Percentiles rank a stretch among this genome's conserved stretches.
These are phyloP conservation scores for Daldinia bambusicola DNA, from an alignment of 495 filamentous ascomycete genomes.

Conservation along the genomic window DNA sequence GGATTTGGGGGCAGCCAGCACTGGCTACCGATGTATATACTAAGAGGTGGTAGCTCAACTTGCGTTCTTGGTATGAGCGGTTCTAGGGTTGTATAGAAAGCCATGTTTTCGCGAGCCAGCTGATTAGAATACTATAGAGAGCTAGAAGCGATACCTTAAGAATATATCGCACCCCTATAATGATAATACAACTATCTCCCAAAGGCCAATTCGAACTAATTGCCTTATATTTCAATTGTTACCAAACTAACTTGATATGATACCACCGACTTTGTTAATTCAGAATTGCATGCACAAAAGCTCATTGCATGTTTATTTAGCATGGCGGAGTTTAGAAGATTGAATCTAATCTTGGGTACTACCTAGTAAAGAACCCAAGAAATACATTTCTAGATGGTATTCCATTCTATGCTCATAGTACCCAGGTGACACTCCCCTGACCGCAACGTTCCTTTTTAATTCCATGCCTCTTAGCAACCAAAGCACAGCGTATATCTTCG, in stretches of 20 bases:
- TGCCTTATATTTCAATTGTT: too few species aligned
- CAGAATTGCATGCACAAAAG: too few species aligned
- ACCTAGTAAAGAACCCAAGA: too few species aligned
- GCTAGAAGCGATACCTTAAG: conserved; percentile 18
- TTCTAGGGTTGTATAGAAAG: not conserved
- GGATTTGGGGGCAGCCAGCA: not conserved
- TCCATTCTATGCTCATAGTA: not conserved
- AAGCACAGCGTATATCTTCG: not conserved
- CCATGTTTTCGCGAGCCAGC: not conserved
- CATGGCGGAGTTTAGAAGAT: too few species aligned
- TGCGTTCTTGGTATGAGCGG: not conserved
- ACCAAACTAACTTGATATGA: too few species aligned
- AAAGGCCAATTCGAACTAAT: not conserved
- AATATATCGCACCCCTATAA: conserved; percentile 3
- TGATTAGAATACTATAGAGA: conserved; percentile 24
- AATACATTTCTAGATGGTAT: not conserved
- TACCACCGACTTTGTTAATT: too few species aligned
- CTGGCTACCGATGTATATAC: too few species aligned
- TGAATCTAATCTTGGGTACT: too few species aligned
- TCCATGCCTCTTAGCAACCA: not conserved
- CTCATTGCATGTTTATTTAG: too few species aligned
- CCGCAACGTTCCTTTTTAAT: not conserved
- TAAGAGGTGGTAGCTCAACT: too few species aligned
- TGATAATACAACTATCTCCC: conserved; percentile 12
- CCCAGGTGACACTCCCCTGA: not conserved